phyloP scores from a whole-genome alignment of 2,329 filamentous ascomycete genomes.

The Talaromyces sp. region DNA sequence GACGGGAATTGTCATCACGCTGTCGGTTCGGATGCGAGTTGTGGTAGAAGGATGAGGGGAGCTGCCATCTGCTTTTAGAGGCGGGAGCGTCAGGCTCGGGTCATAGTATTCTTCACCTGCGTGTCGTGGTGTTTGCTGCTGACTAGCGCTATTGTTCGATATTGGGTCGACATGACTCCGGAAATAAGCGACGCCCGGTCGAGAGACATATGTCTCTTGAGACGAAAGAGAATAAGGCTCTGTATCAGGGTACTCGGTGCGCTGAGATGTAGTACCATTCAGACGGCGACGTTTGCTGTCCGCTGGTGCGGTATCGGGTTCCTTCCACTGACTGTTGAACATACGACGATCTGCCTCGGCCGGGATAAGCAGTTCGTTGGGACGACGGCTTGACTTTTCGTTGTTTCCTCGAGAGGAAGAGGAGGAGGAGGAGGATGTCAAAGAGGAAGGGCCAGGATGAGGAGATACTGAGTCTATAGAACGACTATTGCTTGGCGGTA shows the following conservation, averaged over 20 bases:
- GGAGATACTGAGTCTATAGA: slow-evolving; percentile 27
- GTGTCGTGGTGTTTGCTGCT: slow-evolving; percentile 27
- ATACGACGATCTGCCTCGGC: slow-evolving; percentile 24
- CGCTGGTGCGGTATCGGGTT: slow-evolving; percentile 44
- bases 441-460: slow-evolving; percentile 24
- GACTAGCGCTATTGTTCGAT: slow-evolving; percentile 45
- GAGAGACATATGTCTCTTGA: slow-evolving; percentile 43
- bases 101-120: slow-evolving; percentile 40
- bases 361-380: slow-evolving; percentile 27
- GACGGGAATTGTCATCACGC: slow-evolving; percentile 71
- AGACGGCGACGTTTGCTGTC: slow-evolving; percentile 63
- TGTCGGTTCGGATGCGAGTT: slow-evolving; percentile 53
- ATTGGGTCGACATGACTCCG: slow-evolving; percentile 48
- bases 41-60: slow-evolving; percentile 22
- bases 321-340: slow-evolving; percentile 29
- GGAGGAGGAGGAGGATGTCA: neutral
- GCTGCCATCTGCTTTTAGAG: slow-evolving; percentile 45
- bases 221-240: slow-evolving; percentile 40
- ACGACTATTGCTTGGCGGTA: slow-evolving; percentile 32
- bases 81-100: slow-evolving; percentile 51
- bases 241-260: slow-evolving; percentile 37
- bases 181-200: slow-evolving; percentile 30
- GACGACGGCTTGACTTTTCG: slow-evolving; percentile 22
- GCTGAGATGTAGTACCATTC: slow-evolving; percentile 44
- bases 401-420: slow-evolving; percentile 12